Percentiles rank a stretch among this genome's conserved stretches.
Conservation (phyloP, 208 protist genomes). For the Leishmania martiniquensis region DNA sequence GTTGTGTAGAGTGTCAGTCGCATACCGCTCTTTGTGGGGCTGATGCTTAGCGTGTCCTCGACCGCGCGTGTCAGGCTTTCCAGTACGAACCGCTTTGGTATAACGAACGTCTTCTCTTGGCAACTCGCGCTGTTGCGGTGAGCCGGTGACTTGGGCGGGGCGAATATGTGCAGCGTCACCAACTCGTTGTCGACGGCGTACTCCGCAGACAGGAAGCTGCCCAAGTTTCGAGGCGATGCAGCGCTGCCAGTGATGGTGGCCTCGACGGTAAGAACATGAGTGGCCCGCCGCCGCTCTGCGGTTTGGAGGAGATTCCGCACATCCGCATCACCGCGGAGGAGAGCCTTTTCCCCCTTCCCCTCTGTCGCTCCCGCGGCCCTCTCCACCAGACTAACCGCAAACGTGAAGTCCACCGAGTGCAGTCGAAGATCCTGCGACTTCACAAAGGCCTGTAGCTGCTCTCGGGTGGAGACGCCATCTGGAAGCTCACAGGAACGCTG, state of each 20-base stretch:
- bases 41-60: constrained; percentile 28
- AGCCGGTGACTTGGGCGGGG: constrained; percentile 11
- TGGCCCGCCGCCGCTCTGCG: background rate
- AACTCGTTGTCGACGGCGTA: constrained; percentile 48
- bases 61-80: constrained; percentile 37
- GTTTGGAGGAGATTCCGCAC: constrained; percentile 26
- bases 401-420: constrained; percentile 54
- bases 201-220: constrained; percentile 25
- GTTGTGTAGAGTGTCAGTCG: constrained; percentile 8
- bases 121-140: background rate
- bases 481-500: constrained; percentile 53
- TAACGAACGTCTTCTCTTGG: constrained; percentile 56
- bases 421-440: constrained; percentile 69
- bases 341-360: background rate
- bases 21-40: background rate
- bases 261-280: constrained; percentile 34
- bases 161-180: constrained; percentile 50
- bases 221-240: background rate
- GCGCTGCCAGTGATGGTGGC: constrained; percentile 13
- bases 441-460: constrained; percentile 39
- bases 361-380: background rate
- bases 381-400: constrained; percentile 26
- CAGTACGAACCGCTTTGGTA: constrained; percentile 41
- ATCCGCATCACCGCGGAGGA: constrained; percentile 27
- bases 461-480: constrained; percentile 23